phyloP scores from a whole-genome alignment of 2,329 filamentous ascomycete genomes.

The Paracoccidioides lutzii region DNA sequence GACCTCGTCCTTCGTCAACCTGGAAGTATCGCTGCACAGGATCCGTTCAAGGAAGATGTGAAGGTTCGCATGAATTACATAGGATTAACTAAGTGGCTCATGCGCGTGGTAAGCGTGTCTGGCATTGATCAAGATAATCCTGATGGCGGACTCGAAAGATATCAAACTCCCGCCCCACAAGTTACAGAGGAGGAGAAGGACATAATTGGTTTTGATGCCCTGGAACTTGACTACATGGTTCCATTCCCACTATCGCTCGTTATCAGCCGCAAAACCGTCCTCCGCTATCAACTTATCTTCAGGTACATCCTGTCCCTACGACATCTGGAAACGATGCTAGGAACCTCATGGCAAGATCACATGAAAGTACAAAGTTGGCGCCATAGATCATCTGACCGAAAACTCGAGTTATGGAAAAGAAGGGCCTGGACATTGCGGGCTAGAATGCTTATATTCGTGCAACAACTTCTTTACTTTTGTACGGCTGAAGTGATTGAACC shows the following conservation, averaged over 20 bases:
- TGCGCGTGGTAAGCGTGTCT: constrained; percentile 92
- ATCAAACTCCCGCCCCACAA: constrained; percentile 58
- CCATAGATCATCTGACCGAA: constrained; percentile 58
- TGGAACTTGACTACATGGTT: constrained; percentile 87
- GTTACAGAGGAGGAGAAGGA: constrained; percentile 63
- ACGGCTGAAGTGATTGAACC: constrained; percentile 95
- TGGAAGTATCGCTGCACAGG: constrained; percentile 81
- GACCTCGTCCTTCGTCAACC: constrained; percentile 94
- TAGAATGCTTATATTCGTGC: constrained; percentile 92
- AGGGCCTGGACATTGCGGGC: constrained; percentile 82
- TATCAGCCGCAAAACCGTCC: constrained; percentile 91
- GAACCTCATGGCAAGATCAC: constrained; percentile 81
- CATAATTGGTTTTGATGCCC: constrained; percentile 77
- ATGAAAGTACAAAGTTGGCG: constrained; percentile 71
- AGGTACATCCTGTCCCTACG: constrained; percentile 83
- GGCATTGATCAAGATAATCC: constrained; percentile 76
- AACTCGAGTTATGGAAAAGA: constrained; percentile 83
- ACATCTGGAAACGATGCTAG: constrained; percentile 76
- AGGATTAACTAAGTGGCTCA: constrained; percentile 81
- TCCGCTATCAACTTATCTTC: constrained; percentile 90
- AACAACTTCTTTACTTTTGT: constrained; percentile 93
- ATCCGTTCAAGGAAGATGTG: constrained; percentile 97
- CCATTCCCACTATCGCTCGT: constrained; percentile 93
- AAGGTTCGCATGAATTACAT: constrained; percentile 96
- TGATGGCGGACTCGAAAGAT: constrained; percentile 50